Evolutionary conservation across 2,329 filamentous ascomycete genomes (phyloP).

Genomic region (Sporothrix sp.): DNA sequence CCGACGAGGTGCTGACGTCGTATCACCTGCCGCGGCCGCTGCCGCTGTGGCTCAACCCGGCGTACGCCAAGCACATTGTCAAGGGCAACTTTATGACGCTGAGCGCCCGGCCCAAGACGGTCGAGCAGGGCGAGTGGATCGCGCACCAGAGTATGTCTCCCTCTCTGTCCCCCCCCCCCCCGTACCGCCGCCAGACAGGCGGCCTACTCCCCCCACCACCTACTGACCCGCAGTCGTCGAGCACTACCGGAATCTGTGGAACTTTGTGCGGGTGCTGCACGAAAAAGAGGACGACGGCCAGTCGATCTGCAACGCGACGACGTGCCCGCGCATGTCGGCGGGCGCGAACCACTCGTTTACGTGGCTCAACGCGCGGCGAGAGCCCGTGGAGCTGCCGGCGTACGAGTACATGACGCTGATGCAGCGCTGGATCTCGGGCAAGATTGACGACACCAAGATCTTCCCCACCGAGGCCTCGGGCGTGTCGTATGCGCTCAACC

Average conservation of each 20-base stretch:
- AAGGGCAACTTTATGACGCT: conserved; percentile 97
- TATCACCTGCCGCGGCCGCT: conserved; percentile 57
- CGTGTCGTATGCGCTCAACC: conserved; percentile 55
- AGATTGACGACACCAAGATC: conserved; percentile 80
- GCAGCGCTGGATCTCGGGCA: conserved; percentile 94
- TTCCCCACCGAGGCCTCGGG: conserved; percentile 79
- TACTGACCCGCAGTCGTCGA: conserved; percentile 61
- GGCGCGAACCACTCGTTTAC: conserved; percentile 93
- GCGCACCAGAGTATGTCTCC: conserved; percentile 69
- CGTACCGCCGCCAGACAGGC: too few species aligned
- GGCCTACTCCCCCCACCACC: too few species aligned
- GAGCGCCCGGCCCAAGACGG: conserved; percentile 83
- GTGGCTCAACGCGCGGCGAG: conserved; percentile 81
- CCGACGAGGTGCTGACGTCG: conserved; percentile 45
- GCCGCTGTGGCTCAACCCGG: conserved; percentile 65
- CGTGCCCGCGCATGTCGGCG: conserved; percentile 88
- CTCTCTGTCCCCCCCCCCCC: neutral
- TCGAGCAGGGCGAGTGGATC: conserved; percentile 91
- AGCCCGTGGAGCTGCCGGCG: conserved; percentile 85
- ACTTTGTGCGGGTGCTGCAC: conserved; percentile 81
- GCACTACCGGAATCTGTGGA: conserved; percentile 80
- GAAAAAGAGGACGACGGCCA: conserved; percentile 70
- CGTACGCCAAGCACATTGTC: conserved; percentile 77
- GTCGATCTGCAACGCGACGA: conserved; percentile 72
- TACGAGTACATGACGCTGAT: conserved; percentile 92